phyloP scores from a whole-genome alignment of 441 rosid species.

The Macaranga tanarius region DNA sequence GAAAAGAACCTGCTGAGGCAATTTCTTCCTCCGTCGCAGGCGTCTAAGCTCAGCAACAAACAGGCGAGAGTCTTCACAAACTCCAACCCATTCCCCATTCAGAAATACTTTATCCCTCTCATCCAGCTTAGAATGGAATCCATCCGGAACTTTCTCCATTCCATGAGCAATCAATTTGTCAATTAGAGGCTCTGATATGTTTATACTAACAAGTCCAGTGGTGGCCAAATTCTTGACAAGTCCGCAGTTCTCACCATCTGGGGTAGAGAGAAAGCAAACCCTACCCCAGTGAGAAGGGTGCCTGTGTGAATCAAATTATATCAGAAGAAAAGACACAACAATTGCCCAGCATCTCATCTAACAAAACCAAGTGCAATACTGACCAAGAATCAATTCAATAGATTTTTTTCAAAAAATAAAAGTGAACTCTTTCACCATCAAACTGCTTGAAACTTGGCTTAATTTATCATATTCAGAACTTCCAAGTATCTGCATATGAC shows the following conservation, averaged over 20 bases:
- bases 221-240: constrained; percentile 81
- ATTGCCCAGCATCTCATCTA: constrained; percentile 8
- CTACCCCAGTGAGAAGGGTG: constrained; percentile 99
- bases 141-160: constrained; percentile 64
- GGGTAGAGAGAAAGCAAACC: constrained; percentile 88
- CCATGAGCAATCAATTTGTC: constrained; percentile 54
- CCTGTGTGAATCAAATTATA: constrained; percentile 42
- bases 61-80: constrained; percentile 51
- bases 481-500: background rate
- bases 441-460: background rate
- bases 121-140: constrained; percentile 44
- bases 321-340: constrained; percentile 4
- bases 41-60: constrained; percentile 62
- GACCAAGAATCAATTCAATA: background rate
- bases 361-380: constrained; percentile 7
- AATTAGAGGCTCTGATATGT: constrained; percentile 47
- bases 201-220: constrained; percentile 75
- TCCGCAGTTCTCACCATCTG: constrained; percentile 98
- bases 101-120: constrained; percentile 65
- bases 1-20: constrained; percentile 63
- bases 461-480: background rate
- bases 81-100: constrained; percentile 93
- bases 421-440: background rate
- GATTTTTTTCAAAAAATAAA: background rate
- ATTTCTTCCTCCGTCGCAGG: constrained; percentile 55